These are phyloP conservation scores for Ophiobolus disseminans DNA, from an alignment of 2,329 filamentous ascomycete species.

Conservation along the genomic window DNA sequence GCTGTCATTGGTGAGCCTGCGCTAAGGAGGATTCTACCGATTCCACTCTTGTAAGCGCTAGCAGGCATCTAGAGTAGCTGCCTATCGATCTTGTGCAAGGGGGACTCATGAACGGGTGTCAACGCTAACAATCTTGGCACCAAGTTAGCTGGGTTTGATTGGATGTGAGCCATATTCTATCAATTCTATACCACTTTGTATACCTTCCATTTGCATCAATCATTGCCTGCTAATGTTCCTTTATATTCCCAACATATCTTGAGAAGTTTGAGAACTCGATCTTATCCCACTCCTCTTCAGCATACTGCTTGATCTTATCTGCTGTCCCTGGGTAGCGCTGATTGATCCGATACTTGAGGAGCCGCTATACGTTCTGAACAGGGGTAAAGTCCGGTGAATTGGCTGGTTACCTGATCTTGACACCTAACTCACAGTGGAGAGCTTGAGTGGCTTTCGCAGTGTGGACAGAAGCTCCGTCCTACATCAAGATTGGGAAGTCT, in stretches of 20 bases:
- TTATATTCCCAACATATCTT: conserved; percentile 7
- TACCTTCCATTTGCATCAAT: conserved; percentile 6
- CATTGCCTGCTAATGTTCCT: conserved; percentile 6
- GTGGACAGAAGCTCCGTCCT: conserved; percentile 5
- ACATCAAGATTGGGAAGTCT: conserved; percentile 2
- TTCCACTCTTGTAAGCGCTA: too few relatives aligned
- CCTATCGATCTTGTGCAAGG: too few relatives aligned
- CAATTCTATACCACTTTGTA: conserved; percentile 13
- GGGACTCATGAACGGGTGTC: too few relatives aligned
- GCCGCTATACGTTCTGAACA: conserved; percentile 12
- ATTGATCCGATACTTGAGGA: conserved; percentile 6
- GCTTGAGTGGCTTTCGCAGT: conserved; percentile 3
- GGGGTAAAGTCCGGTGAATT: conserved; percentile 11
- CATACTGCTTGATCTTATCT: conserved; percentile 6
- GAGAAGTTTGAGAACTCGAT: conserved; percentile 7
- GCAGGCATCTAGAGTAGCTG: too few relatives aligned
- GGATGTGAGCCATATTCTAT: too few relatives aligned
- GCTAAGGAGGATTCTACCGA: too few relatives aligned
- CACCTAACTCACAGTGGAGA: background rate
- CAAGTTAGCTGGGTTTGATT: too few relatives aligned
- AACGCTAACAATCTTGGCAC: too few relatives aligned
- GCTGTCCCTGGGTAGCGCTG: conserved; percentile 7
- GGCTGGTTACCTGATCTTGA: conserved; percentile 2
- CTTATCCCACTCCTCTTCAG: conserved; percentile 11
- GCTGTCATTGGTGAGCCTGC: too few relatives aligned